phyloP scores from a whole-genome alignment of 768 basidiomycete species.

The Termitomyces sp. region DNA sequence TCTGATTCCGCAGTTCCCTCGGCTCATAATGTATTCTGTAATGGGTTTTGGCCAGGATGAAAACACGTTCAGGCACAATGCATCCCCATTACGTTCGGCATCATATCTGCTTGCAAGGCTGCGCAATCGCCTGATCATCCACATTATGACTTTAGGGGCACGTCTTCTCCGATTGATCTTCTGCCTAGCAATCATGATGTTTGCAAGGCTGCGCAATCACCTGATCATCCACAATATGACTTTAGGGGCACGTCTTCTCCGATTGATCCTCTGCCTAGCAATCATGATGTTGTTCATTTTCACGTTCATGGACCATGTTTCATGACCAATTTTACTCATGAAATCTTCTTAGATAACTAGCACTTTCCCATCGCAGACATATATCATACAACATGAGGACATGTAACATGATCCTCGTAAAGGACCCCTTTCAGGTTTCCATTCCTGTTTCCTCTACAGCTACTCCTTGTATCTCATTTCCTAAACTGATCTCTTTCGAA shows the following conservation, averaged over 20 bases:
- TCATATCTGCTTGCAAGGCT: not conserved
- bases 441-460: not conserved
- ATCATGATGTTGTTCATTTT: no score
- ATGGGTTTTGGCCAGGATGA: not conserved
- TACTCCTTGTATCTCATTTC: not conserved
- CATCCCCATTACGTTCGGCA: not conserved
- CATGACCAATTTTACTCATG: not conserved
- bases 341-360: not conserved
- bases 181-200: not conserved
- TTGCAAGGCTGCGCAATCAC: not conserved
- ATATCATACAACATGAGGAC: not conserved
- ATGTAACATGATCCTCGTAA: not conserved
- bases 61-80: not conserved
- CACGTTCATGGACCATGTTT: not conserved
- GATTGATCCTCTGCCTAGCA: not conserved
- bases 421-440: not conserved
- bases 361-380: not conserved
- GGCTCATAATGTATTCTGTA: not conserved
- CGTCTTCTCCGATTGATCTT: not conserved
- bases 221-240: not conserved
- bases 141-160: not conserved
- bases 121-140: not conserved
- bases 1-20: not conserved
- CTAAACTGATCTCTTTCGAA: conserved; percentile 3
- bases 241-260: not conserved